phyloP scores from a whole-genome alignment of 2,329 filamentous ascomycete genomes.

The Pseudogymnoascus sp. region DNA sequence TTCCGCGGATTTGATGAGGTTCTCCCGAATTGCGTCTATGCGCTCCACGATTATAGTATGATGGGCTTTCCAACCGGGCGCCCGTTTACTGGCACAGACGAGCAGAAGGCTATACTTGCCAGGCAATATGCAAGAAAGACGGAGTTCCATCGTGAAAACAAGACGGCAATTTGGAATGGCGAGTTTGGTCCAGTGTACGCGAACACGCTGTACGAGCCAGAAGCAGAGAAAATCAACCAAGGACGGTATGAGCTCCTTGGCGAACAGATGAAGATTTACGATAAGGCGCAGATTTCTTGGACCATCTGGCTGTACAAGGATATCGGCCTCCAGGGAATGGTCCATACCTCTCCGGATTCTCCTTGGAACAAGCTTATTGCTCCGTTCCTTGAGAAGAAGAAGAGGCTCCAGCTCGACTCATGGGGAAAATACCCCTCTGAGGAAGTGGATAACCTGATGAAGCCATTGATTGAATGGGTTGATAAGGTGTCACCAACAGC shows the following conservation, averaged over 20 bases:
- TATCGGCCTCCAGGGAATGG: slow-evolving; percentile 48
- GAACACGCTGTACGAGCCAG: slow-evolving; percentile 21
- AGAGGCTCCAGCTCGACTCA: slow-evolving; percentile 44
- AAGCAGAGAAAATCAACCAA: slow-evolving; percentile 34
- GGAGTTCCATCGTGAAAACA: slow-evolving; percentile 38
- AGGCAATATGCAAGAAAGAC: slow-evolving; percentile 40
- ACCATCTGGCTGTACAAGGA: slow-evolving; percentile 54
- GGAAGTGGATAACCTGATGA: slow-evolving; percentile 30
- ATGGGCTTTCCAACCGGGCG: slow-evolving; percentile 38
- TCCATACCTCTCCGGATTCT: slow-evolving; percentile 40
- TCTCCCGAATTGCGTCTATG: slow-evolving; percentile 40
- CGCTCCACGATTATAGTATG: slow-evolving; percentile 38
- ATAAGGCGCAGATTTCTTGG: slow-evolving; percentile 45
- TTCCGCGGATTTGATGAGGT: slow-evolving; percentile 38
- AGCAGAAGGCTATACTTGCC: slow-evolving; percentile 37
- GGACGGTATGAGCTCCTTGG: slow-evolving; percentile 38
- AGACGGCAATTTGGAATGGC: slow-evolving; percentile 45
- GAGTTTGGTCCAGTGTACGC: slow-evolving; percentile 42
- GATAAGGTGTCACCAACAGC: slow-evolving; percentile 22
- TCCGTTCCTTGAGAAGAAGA: slow-evolving; percentile 49
- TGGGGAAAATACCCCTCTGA: slow-evolving; percentile 40
- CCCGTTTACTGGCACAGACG: slow-evolving; percentile 35
- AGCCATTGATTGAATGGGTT: slow-evolving; percentile 26
- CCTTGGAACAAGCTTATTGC: slow-evolving; percentile 44
- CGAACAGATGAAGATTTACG: slow-evolving; percentile 43